Evolutionary conservation across 306 rosid genomes (phyloP).

Genomic region (Gleditsia sinensis): DNA sequence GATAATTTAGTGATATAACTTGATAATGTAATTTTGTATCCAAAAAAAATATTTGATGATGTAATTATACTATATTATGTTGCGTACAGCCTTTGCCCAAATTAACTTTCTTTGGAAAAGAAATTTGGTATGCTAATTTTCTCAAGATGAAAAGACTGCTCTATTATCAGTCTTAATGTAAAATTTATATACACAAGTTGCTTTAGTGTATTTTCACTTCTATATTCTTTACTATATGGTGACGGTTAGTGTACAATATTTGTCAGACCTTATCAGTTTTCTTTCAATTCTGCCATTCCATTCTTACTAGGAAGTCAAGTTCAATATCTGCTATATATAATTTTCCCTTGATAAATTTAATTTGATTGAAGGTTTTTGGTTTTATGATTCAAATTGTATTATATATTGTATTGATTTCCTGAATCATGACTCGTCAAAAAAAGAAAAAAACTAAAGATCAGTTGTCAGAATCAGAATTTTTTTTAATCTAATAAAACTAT

Average conservation of each 20-base stretch:
- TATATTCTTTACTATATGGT: constrained; percentile 1
- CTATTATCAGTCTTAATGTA: neutral
- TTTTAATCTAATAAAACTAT: neutral
- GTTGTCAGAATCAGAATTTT: neutral
- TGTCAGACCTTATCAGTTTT: constrained; percentile 7
- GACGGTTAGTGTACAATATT: neutral
- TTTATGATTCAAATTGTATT: neutral
- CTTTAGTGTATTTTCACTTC: neutral
- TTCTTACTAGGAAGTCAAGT: neutral
- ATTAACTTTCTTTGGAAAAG: neutral
- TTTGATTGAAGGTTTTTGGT: neutral
- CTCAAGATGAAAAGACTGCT: neutral
- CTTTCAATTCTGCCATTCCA: constrained; percentile 15
- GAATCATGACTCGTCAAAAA: neutral
- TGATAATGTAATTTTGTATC: neutral
- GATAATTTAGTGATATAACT: neutral
- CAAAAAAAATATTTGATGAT: too few relatives aligned
- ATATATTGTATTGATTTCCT: neutral
- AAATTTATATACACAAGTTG: constrained; percentile 4
- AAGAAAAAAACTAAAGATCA: neutral
- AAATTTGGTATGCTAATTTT: neutral
- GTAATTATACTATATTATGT: neutral
- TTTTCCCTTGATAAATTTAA: too few relatives aligned
- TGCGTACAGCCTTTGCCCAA: constrained; percentile 16
- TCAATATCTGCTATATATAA: neutral